These are phyloP conservation scores for Tetratostichococcus sp. DNA, from an alignment of 139 green algal species.

Conservation along the genomic window DNA sequence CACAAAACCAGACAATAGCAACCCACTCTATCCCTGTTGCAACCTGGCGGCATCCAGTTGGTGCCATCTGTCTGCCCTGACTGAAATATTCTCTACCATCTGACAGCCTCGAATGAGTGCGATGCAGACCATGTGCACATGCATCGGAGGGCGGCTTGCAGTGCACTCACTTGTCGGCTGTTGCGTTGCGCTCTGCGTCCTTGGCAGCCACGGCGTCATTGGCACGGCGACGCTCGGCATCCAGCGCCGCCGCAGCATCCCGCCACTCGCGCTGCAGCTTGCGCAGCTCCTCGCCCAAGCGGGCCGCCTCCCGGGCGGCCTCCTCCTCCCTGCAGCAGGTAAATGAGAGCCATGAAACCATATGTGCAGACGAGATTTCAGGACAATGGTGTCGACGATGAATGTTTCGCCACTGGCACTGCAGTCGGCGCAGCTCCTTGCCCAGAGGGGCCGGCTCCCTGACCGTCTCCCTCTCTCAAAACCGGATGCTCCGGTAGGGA, in stretches of 20 bases:
- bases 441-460: slow-evolving; percentile 23
- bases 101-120: no score
- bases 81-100: no score
- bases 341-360: background rate
- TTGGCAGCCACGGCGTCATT: background rate
- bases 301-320: slow-evolving; percentile 6
- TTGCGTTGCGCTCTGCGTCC: background rate
- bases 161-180: background rate
- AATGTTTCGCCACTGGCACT: no score
- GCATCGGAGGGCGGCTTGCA: no score
- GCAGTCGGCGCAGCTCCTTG: slow-evolving; percentile 22
- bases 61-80: no score
- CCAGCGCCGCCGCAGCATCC: slow-evolving; percentile 6
- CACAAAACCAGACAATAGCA: no score
- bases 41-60: no score
- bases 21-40: no score
- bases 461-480: slow-evolving; percentile 14
- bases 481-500: no score
- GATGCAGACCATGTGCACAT: no score
- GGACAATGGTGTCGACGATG: no score
- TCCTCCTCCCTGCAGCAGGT: slow-evolving; percentile 1
- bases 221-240: slow-evolving; percentile 12
- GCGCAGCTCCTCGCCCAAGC: slow-evolving; percentile 19
- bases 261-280: slow-evolving; percentile 36
- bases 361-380: no score